phyloP scores from a whole-genome alignment of 257 asterid genomes.

The Paulownia fortunei region DNA sequence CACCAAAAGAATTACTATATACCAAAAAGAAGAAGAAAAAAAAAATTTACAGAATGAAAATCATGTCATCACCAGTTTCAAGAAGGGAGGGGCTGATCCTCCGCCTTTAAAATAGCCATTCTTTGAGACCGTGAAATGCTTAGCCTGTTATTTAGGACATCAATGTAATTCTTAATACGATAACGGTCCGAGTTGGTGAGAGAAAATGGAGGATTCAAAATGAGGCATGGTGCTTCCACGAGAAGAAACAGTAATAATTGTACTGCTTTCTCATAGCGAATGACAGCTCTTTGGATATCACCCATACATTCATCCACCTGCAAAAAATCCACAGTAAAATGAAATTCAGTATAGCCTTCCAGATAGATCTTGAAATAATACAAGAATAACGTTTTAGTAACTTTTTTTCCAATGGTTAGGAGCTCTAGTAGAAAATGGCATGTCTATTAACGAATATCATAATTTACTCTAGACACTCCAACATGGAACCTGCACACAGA shows the following conservation, averaged over 20 bases:
- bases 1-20: background rate
- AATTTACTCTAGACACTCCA: background rate
- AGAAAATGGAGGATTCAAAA: slow-evolving; percentile 81
- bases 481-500: background rate
- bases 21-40: slow-evolving; percentile 18
- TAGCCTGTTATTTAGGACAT: slow-evolving; percentile 71
- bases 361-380: background rate
- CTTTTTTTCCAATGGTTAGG: background rate
- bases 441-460: background rate
- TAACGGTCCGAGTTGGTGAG: slow-evolving; percentile 75
- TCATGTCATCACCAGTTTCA: slow-evolving; percentile 35
- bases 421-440: background rate
- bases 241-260: slow-evolving; percentile 62
- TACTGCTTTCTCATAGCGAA: slow-evolving; percentile 69
- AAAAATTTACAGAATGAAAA: slow-evolving; percentile 27
- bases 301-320: slow-evolving; percentile 91
- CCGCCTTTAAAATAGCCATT: slow-evolving; percentile 59
- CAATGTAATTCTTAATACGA: slow-evolving; percentile 70
- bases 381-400: too few species aligned
- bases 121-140: slow-evolving; percentile 67
- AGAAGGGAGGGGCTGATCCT: slow-evolving; percentile 47
- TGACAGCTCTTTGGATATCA: slow-evolving; percentile 53
- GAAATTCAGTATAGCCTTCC: slow-evolving; percentile 14
- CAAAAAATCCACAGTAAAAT: slow-evolving; percentile 26
- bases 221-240: slow-evolving; percentile 79